Conservation (phyloP, 768 basidiomycete species). For the Brasilioporus rufonigricans region DNA sequence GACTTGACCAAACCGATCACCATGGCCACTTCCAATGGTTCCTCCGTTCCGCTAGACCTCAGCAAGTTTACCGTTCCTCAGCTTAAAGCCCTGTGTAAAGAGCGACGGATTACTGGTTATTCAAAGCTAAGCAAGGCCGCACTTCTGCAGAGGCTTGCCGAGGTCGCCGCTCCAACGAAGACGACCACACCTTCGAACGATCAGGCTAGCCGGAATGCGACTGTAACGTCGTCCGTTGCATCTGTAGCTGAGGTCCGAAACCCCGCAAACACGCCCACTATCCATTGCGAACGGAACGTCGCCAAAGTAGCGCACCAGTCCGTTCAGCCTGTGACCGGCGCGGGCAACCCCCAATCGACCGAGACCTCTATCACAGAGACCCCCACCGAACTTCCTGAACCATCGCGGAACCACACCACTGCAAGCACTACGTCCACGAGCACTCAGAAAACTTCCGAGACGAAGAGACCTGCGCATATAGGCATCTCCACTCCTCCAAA, state of each 20-base stretch:
- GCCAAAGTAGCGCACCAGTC: neutral
- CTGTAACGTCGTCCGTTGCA: neutral
- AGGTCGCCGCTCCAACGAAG: neutral
- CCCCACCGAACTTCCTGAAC: neutral
- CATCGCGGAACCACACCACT: neutral
- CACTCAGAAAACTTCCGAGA: neutral
- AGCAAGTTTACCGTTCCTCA: conserved; percentile 55
- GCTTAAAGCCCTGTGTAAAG: conserved; percentile 68
- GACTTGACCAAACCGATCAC: neutral
- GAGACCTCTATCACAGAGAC: neutral
- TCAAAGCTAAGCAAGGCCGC: conserved; percentile 63
- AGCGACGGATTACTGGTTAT: conserved; percentile 56
- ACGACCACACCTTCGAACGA: neutral
- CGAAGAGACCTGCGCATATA: conserved; percentile 25
- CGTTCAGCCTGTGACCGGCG: neutral
- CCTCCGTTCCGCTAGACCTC: conserved; percentile 21
- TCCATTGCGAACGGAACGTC: neutral
- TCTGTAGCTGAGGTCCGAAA: neutral
- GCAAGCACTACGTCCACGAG: neutral
- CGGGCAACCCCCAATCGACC: neutral
- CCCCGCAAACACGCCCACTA: neutral
- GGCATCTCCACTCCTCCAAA: conserved; percentile 10
- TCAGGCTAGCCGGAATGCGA: too few species aligned
- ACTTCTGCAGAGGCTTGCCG: conserved; percentile 48
- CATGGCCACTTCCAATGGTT: conserved; percentile 11